Base-by-base conservation (phyloP, 1,284 basidiomycete genomes). In the Sporisorium reilianum region DNA sequence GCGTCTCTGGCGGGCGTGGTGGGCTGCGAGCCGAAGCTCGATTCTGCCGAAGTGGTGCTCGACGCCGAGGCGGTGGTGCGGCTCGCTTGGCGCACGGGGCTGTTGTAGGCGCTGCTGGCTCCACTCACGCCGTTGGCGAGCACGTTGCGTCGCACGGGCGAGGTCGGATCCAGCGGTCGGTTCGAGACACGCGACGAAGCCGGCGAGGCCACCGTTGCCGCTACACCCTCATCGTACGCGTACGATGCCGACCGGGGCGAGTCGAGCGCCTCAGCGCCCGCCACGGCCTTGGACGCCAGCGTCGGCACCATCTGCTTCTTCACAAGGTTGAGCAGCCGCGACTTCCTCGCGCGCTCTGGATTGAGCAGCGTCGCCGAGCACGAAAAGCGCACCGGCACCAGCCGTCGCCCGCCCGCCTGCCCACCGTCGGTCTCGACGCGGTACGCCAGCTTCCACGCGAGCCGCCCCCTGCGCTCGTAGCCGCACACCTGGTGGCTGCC, bases 341-440 rank as follows among this genome's bases (percentile, higher is more conserved):
- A 75, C 48, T 80, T 80, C n/a, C 67, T 62, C 6, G 79, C 78
- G 2, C 76, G 59, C 32, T 62, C 60, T 3, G 78, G 77, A 38
- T 81, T 75, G 20, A 81, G 64, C 52, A 81, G 48, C 12, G 72
- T 79, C 3, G 73, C 76, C 16, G 80, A 81, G 42, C 80, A 81
- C 10, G 61, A 75, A 45, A 81, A 79, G 18, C 62, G 48, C 16
- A 80, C 28, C 20, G 78, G 72, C 8, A 75, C 58, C 32, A 81
- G 40, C 12, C 59, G 30, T 25, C 62, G 30, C 7, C 18, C 23
- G 0, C 58, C 70, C 3, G 38, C n/a, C 22, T 25, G 10, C 5
- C 9, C 25, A n/a, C 18, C 42, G 28, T 60, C 63, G 28, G 50
- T 42, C 25, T 72, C 70, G 38, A 81, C 66, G 22, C 59, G 54